Evolutionary conservation across 1,139 yeast genomes (phyloP), one percentile per base, ranked within the genome.

Genomic region (Scheffersomyces cryptocercus): DNA sequence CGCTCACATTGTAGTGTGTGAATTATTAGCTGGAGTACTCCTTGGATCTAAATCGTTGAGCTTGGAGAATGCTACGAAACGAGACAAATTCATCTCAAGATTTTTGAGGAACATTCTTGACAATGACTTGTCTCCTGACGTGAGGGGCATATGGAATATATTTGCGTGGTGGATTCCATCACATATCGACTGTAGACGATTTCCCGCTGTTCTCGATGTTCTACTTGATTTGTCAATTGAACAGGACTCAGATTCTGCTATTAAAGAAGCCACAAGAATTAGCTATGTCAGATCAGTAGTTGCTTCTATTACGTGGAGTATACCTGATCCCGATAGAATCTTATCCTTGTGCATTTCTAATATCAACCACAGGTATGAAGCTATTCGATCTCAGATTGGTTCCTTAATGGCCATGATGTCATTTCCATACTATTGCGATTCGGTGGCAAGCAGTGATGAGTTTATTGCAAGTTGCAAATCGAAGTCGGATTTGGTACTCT

Each of bases 91-190:
- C 47, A 58, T 85, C 29, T 53, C 69, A 2, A 53, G 50, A 3
- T 79, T 81, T 48, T 62, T 86, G 41, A 53, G 54, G 1, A 57
- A 61, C 1, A 76, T 86, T 13, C 68, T 89, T 38, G 68, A 73
- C 3, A 68, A 75, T 34, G 89, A 85, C 44, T 65, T 93, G 46
- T 80, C 89, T 1, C 95, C 91, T 3, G 96, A 91, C 36, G 86
- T 85, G 6, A 67, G 79, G 38, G 80, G 78, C 14, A 82, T 88
- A 40, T 93, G 99, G 98, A 75, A 75, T 39, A 78, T 89, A 0
- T 81, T 88, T 46, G 71, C 86, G 3, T 83, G 90, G 84, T 84
- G 90, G 86, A 58, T 84, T 1, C 87, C 91, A 0, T 63, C 82
- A 3, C 81, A 81, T 52, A 68, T 78, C 29, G 96, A 88, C 62